These are phyloP conservation scores for Grigorovia humatica DNA, from an alignment of 805 yeast species.

Conservation along the genomic window DNA sequence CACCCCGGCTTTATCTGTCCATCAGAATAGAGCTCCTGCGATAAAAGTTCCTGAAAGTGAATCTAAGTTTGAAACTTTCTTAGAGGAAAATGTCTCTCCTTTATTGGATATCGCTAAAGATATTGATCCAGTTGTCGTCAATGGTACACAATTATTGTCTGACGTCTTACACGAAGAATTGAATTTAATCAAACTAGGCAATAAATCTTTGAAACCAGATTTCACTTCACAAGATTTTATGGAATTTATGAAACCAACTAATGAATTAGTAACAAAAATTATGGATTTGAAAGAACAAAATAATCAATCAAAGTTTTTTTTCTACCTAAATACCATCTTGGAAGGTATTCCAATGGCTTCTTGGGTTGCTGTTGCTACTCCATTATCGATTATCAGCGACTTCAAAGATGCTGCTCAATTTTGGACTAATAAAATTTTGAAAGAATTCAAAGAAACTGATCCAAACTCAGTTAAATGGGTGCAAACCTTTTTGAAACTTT, in stretches of 20 bases:
- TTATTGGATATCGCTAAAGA: constrained; percentile 35
- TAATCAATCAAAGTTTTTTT: constrained; percentile 52
- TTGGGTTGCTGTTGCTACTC: constrained; percentile 76
- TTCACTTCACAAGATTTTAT: constrained; percentile 42
- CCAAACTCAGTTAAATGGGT: constrained; percentile 75
- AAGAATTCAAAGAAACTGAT: constrained; percentile 70
- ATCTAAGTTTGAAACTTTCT: constrained; percentile 43
- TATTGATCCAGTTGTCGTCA: constrained; percentile 40
- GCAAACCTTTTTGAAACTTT: constrained; percentile 46
- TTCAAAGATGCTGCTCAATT: constrained; percentile 87
- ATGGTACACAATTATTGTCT: constrained; percentile 35
- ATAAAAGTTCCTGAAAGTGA: constrained; percentile 34
- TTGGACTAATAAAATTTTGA: constrained; percentile 85
- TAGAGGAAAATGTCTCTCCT: constrained; percentile 46
- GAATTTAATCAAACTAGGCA: constrained; percentile 48
- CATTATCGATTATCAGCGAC: constrained; percentile 67
- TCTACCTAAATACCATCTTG: constrained; percentile 71
- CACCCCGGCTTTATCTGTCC: constrained; percentile 8
- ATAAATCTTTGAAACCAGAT: constrained; percentile 56
- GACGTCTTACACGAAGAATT: constrained; percentile 51
- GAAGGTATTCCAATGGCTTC: constrained; percentile 88
- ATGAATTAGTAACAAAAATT: constrained; percentile 46
- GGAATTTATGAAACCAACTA: constrained; percentile 58
- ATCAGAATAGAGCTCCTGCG: constrained; percentile 5
- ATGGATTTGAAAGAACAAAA: constrained; percentile 62